Base-by-base conservation (phyloP, 352 stramenopile genomes). In the Globisporangium emineosum region DNA sequence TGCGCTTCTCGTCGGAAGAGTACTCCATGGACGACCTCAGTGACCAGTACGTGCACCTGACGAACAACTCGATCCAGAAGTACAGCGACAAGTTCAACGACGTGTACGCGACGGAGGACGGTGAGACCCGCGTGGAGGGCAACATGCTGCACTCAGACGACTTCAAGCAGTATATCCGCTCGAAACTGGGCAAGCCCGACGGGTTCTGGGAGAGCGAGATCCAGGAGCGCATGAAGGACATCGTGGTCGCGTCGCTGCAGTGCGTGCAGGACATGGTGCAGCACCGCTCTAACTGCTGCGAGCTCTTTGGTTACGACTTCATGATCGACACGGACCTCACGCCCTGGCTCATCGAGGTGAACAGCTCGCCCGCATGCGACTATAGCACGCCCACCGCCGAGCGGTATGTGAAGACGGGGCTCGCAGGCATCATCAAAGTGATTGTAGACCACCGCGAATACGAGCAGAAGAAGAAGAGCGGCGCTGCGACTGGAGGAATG, bases 31-130 rank as follows among this genome's bases (percentile, higher is more conserved):
- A 90, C n/a, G 81, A 95, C 64, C 60, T 93, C 52, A 82, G 68
- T 13, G 91, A 98, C 67, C 75, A 83, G 62, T 97, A 94, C 78
- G 86, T 98, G 54, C 93, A 98, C 70, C 67, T 98, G 40, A 96
- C 93, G 33, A 98, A 98, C 76, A 98, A 98, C 77, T 96, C 78
- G 51, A 97, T 98, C 67, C 85, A 92, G 66, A 98, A 98, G 76
- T 84, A 96, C 67, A 91, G 76, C 54, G 81, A 96, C 64, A 95
- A 96, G 57, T 98, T 97, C 64, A 67, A 93, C 62, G 73, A 90
- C 54, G 76, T 84, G 15, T 92, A 93, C 64, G 68, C 71, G 2
- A 90, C 81, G 2, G 78, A 82, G 15, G 82, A 91, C 62, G 83
- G 80, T 30, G 71, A 73, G 49, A 81, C 88, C 67, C 67, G 70